These are phyloP conservation scores for Lepraria neglecta DNA, from an alignment of 495 filamentous ascomycete genomes.

Conservation along the genomic window DNA sequence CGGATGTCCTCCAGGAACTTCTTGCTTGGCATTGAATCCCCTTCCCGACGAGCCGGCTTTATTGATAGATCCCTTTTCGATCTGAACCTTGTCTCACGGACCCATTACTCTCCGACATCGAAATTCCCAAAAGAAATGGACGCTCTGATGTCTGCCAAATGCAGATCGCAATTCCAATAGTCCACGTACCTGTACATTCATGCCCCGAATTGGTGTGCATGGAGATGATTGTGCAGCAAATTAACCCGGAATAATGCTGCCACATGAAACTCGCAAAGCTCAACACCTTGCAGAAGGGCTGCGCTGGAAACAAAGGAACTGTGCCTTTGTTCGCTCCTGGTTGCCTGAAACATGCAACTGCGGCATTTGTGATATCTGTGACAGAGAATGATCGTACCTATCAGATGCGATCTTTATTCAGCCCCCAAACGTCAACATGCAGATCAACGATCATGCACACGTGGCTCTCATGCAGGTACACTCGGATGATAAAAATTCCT, in stretches of 20 bases:
- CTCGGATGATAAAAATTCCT: slow-evolving; percentile 1
- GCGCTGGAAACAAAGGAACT: background rate
- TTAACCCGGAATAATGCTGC: background rate
- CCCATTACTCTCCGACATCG: background rate
- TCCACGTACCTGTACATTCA: background rate
- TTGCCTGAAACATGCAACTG: slow-evolving; percentile 1
- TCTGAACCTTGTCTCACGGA: background rate
- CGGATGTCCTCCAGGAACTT: slow-evolving; percentile 12
- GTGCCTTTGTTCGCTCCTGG: slow-evolving; percentile 1
- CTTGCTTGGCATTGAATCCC: slow-evolving; percentile 4
- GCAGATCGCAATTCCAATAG: background rate
- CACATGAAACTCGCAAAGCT: slow-evolving; percentile 20
- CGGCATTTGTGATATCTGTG: slow-evolving; percentile 5
- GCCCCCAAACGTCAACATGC: slow-evolving; percentile 12
- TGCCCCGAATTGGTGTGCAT: background rate
- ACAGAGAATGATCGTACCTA: slow-evolving; percentile 1
- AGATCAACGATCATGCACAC: slow-evolving; percentile 12
- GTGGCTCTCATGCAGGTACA: slow-evolving; percentile 11
- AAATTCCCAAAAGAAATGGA: background rate
- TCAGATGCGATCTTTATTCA: background rate
- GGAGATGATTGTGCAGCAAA: background rate
- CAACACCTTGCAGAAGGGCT: slow-evolving; percentile 10
- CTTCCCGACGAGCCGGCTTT: slow-evolving; percentile 5
- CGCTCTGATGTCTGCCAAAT: background rate
- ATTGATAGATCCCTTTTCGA: slow-evolving; percentile 1